A percentile compares a stretch with the other conserved stretches of the same genome.
phyloP scores from a whole-genome alignment of 805 yeast species.

The Saturnispora dispora region DNA sequence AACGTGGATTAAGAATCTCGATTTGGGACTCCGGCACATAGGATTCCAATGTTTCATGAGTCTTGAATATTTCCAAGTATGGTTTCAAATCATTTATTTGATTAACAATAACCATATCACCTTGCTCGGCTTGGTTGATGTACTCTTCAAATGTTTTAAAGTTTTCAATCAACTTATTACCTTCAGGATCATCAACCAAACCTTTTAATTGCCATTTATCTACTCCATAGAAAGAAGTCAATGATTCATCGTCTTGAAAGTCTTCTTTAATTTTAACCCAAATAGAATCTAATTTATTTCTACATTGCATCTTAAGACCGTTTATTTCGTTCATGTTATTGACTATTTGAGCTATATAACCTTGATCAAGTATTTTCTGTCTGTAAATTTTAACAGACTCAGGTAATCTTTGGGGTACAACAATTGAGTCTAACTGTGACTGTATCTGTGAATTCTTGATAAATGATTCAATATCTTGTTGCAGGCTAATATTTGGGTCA shows the following conservation, averaged over 20 bases:
- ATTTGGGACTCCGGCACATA: conserved; percentile 35
- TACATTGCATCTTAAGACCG: conserved; percentile 33
- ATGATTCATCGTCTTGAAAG: conserved; percentile 42
- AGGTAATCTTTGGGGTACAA: conserved; percentile 51
- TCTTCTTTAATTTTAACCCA: conserved; percentile 41
- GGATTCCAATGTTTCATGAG: conserved; percentile 23
- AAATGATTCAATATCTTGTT: conserved; percentile 34
- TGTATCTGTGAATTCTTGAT: conserved; percentile 47
- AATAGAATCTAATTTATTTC: conserved; percentile 36
- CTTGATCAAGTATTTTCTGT: conserved; percentile 41
- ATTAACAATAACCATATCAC: conserved; percentile 46
- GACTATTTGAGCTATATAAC: conserved; percentile 41
- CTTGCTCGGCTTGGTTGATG: conserved; percentile 46
- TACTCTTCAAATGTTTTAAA: conserved; percentile 39
- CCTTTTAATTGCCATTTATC: conserved; percentile 43
- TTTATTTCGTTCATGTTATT: conserved; percentile 38
- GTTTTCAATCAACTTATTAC: conserved; percentile 28
- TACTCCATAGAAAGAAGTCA: conserved; percentile 45
- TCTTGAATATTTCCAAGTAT: conserved; percentile 32
- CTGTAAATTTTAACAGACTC: conserved; percentile 46
- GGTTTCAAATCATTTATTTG: conserved; percentile 43
- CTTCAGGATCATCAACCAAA: conserved; percentile 36
- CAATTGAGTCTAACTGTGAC: conserved; percentile 51
- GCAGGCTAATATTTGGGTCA: conserved; percentile 40
- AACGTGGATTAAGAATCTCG: conserved; percentile 27